Evolutionary conservation across 768 basidiomycete genomes (phyloP).

Genomic region (Cystoderma amianthinum): DNA sequence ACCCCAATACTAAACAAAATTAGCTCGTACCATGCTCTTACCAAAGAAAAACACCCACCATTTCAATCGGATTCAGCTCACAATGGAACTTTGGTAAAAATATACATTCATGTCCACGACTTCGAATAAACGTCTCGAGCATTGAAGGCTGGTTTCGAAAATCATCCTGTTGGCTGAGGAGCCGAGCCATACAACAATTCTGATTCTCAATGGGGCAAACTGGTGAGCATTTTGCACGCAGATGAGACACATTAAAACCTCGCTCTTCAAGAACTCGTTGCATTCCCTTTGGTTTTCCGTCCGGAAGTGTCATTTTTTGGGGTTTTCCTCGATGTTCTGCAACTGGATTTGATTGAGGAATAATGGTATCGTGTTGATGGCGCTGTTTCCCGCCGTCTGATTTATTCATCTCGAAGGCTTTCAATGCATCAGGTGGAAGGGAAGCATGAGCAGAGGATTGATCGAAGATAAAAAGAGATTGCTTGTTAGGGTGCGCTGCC

Average conservation of each 20-base stretch:
- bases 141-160: constrained; percentile 24
- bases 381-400: constrained; percentile 29
- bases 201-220: constrained; percentile 5
- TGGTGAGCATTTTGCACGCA: constrained; percentile 6
- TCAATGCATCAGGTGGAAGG: constrained; percentile 27
- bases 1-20: constrained; percentile 23
- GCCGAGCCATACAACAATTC: constrained; percentile 22
- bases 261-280: constrained; percentile 1
- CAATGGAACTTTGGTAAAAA: constrained; percentile 5
- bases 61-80: constrained; percentile 23
- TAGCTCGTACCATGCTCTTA: neutral
- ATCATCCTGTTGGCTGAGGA: constrained; percentile 29
- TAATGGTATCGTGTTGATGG: constrained; percentile 24
- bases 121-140: constrained; percentile 20
- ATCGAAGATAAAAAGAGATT: constrained; percentile 30
- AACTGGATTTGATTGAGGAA: constrained; percentile 26
- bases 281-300: constrained; percentile 13
- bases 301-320: constrained; percentile 26
- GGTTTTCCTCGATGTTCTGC: constrained; percentile 13
- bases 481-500: constrained; percentile 18
- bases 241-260: neutral
- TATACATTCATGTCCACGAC: constrained; percentile 18
- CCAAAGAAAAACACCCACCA: constrained; percentile 15
- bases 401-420: constrained; percentile 36
- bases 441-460: constrained; percentile 34